Evolutionary conservation across 75 land plant genomes (phyloP).

Genomic region (Gnetum montanum): DNA sequence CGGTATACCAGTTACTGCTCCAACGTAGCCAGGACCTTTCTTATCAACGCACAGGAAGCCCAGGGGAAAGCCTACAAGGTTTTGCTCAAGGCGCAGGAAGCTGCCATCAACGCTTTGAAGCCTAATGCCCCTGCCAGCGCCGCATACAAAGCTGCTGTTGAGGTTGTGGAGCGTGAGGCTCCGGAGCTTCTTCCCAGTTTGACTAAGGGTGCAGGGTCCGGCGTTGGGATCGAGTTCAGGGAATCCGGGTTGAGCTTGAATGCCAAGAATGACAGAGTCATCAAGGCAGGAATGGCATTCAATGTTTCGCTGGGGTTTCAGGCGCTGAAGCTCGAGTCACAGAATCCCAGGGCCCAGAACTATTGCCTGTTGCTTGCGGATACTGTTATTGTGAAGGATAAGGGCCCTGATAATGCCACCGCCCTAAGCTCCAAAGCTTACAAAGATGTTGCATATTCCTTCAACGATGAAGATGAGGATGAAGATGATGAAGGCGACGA

Average conservation of each 20-base stretch:
- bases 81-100: slow-evolving; percentile 84
- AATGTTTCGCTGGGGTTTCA: slow-evolving; percentile 80
- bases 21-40: slow-evolving; percentile 66
- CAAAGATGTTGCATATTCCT: slow-evolving; percentile 68
- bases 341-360: slow-evolving; percentile 42
- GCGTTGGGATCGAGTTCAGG: slow-evolving; percentile 91
- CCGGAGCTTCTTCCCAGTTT: slow-evolving; percentile 54
- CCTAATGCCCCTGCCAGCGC: slow-evolving; percentile 53
- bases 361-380: slow-evolving; percentile 60
- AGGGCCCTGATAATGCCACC: slow-evolving; percentile 41
- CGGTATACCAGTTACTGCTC: slow-evolving; percentile 84
- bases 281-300: slow-evolving; percentile 80
- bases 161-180: slow-evolving; percentile 56
- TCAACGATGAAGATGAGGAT: slow-evolving; percentile 57
- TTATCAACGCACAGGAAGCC: slow-evolving; percentile 62
- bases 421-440: slow-evolving; percentile 36
- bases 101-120: slow-evolving; percentile 63
- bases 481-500: slow-evolving; percentile 48
- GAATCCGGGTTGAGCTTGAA: slow-evolving; percentile 69
- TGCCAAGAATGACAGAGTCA: slow-evolving; percentile 42
- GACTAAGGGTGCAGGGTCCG: slow-evolving; percentile 85
- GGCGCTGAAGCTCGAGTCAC: slow-evolving; percentile 31
- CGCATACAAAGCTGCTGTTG: slow-evolving; percentile 67
- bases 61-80: slow-evolving; percentile 87
- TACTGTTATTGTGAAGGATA: slow-evolving; percentile 47